Conservation (phyloP, 805 yeast species). For the Isabelozyma heimii region DNA sequence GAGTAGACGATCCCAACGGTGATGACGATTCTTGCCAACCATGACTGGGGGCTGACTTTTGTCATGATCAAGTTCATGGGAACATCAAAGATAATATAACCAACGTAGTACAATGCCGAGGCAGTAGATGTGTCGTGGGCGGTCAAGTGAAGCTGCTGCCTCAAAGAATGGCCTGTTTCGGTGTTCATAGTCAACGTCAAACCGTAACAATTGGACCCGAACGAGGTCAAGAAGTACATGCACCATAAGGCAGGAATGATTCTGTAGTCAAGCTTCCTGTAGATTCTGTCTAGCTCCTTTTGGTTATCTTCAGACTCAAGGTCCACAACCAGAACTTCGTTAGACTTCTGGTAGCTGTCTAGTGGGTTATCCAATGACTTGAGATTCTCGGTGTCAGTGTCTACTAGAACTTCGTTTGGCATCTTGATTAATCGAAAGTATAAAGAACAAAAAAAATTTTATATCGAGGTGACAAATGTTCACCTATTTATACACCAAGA, state of each 20-base stretch:
- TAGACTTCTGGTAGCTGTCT: not conserved
- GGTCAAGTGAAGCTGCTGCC: conserved; percentile 47
- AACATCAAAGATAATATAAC: conserved; percentile 78
- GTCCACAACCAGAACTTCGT: not conserved
- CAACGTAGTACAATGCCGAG: conserved; percentile 78
- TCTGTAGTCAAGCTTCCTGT: conserved; percentile 62
- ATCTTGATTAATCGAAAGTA: not conserved
- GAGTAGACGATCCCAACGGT: conserved; percentile 76
- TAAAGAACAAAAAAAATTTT: not conserved
- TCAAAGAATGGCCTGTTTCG: conserved; percentile 58
- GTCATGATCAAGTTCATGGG: conserved; percentile 89
- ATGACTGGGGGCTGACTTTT: conserved; percentile 75
- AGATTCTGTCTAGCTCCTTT: conserved; percentile 48
- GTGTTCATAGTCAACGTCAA: conserved; percentile 77
- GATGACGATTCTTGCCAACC: conserved; percentile 77
- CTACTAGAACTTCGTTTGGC: not conserved
- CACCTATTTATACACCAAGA: not conserved
- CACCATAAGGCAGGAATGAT: conserved; percentile 84
- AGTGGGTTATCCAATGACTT: conserved; percentile 1
- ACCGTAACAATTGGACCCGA: conserved; percentile 76
- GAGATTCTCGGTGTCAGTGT: not conserved
- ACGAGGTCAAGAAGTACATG: conserved; percentile 73
- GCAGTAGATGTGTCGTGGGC: conserved; percentile 67
- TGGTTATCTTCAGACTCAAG: conserved; percentile 3
- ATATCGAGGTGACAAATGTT: not conserved